Conservation (phyloP, 257 asterid genomes). For the Fraxinus excelsior region DNA sequence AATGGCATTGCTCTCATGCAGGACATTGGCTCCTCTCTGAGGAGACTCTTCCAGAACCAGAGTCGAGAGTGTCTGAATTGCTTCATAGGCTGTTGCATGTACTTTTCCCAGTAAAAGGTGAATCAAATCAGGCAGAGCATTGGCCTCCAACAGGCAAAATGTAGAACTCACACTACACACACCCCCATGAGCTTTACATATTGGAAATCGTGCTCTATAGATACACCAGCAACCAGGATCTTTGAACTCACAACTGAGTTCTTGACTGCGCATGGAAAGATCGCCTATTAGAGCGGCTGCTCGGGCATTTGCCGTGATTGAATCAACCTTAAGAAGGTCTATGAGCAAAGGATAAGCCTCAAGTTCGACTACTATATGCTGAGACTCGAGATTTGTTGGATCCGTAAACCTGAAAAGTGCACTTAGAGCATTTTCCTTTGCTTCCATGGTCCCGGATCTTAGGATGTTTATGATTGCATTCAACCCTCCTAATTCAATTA, state of each 20-base stretch:
- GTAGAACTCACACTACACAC: slow-evolving; percentile 41
- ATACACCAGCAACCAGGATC: slow-evolving; percentile 33
- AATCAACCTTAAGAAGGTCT: slow-evolving; percentile 43
- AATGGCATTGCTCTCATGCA: slow-evolving; percentile 48
- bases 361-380: slow-evolving; percentile 40
- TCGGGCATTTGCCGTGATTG: slow-evolving; percentile 52
- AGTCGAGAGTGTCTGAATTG: slow-evolving; percentile 66
- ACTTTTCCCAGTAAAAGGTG: slow-evolving; percentile 38
- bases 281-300: slow-evolving; percentile 66
- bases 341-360: slow-evolving; percentile 47
- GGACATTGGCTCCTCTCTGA: slow-evolving; percentile 50
- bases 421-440: slow-evolving; percentile 67
- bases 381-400: slow-evolving; percentile 53
- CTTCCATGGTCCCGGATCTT: slow-evolving; percentile 43
- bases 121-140: slow-evolving; percentile 50
- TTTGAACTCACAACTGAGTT: slow-evolving; percentile 33
- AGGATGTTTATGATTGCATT: slow-evolving; percentile 50
- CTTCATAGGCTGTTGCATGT: slow-evolving; percentile 64
- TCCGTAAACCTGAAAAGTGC: slow-evolving; percentile 66
- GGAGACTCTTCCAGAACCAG: slow-evolving; percentile 63
- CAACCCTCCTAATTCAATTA: slow-evolving; percentile 60
- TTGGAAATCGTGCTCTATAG: slow-evolving; percentile 17
- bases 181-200: slow-evolving; percentile 57
- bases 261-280: slow-evolving; percentile 62
- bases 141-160: slow-evolving; percentile 54